Evolutionary conservation across 257 asterid species (phyloP).

Genomic region (Nicotiana noctiflora): DNA sequence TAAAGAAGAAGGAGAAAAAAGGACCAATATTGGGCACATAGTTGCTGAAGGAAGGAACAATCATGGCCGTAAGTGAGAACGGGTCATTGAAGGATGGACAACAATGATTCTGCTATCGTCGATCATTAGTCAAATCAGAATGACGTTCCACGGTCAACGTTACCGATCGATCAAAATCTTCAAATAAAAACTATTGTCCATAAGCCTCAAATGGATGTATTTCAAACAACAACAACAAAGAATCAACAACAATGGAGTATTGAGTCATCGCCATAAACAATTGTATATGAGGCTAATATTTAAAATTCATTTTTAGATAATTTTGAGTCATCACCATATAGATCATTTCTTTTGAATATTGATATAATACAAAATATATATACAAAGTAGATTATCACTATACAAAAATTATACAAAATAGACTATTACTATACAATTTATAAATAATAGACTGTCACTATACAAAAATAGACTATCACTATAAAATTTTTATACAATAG

Average conservation of each 20-base stretch:
- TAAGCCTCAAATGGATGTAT: neutral
- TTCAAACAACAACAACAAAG: too few relatives aligned
- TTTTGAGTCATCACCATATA: too few relatives aligned
- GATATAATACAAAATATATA: too few relatives aligned
- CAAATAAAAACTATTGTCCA: neutral
- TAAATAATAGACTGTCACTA: too few relatives aligned
- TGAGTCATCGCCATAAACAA: neutral
- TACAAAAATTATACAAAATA: too few relatives aligned
- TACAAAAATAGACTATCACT: too few relatives aligned
- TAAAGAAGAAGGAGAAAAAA: neutral
- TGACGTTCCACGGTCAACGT: neutral
- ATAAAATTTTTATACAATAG: too few relatives aligned
- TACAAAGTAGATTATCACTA: too few relatives aligned
- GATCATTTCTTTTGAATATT: too few relatives aligned
- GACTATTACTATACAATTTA: too few relatives aligned
- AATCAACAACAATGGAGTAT: neutral
- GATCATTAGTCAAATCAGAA: neutral
- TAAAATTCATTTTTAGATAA: too few relatives aligned
- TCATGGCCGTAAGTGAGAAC: conserved; percentile 22
- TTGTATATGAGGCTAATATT: too few relatives aligned
- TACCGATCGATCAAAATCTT: neutral
- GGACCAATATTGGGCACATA: neutral
- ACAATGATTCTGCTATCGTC: neutral
- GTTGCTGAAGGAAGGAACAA: neutral
- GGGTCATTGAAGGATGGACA: conserved; percentile 1